A percentile compares a stretch with the other conserved stretches of the same genome.
phyloP scores from a whole-genome alignment of 2,329 filamentous ascomycete species.

The Immersiporthe knoxdaviesiana region DNA sequence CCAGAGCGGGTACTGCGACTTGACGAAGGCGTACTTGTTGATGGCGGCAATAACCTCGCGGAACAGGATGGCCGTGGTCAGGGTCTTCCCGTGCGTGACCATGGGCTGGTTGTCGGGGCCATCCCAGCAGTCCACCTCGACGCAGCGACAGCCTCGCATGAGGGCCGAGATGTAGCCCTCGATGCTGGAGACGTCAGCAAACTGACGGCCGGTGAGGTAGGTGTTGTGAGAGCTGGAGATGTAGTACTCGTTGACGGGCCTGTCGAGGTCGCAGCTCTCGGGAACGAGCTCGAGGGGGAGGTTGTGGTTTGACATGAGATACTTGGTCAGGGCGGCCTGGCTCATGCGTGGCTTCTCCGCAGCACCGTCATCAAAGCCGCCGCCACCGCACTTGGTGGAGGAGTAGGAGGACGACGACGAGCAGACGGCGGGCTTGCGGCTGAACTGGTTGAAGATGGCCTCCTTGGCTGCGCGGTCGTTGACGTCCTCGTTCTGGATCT shows the following conservation, averaged over 20 bases:
- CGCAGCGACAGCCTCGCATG: slow-evolving; percentile 86
- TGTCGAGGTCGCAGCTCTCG: slow-evolving; percentile 69
- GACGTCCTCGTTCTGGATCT: slow-evolving; percentile 77
- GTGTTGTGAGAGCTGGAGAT: slow-evolving; percentile 99
- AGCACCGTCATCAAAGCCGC: slow-evolving; percentile 41
- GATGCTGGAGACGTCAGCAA: slow-evolving; percentile 86
- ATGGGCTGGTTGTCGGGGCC: slow-evolving; percentile 84
- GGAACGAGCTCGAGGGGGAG: slow-evolving; percentile 65
- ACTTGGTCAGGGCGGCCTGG: slow-evolving; percentile 76
- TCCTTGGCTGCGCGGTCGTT: slow-evolving; percentile 71
- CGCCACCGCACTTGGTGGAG: background rate
- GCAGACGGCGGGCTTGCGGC: slow-evolving; percentile 45
- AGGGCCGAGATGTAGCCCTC: slow-evolving; percentile 93
- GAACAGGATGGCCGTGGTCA: slow-evolving; percentile 88
- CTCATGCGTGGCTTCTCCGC: slow-evolving; percentile 66
- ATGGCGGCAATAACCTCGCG: slow-evolving; percentile 90
- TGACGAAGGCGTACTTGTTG: slow-evolving; percentile 89
- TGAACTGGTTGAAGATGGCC: slow-evolving; percentile 70
- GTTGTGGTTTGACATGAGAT: slow-evolving; percentile 75
- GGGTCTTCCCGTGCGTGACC: slow-evolving; percentile 87
- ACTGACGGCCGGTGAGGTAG: slow-evolving; percentile 88
- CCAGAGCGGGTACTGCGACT: slow-evolving; percentile 86
- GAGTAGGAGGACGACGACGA: too few relatives aligned
- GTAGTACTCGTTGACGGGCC: slow-evolving; percentile 94
- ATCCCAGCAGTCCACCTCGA: slow-evolving; percentile 99